These are phyloP conservation scores for Pseudogymnoascus sp. DNA, from an alignment of 2,329 filamentous ascomycete genomes.

Conservation along the genomic window DNA sequence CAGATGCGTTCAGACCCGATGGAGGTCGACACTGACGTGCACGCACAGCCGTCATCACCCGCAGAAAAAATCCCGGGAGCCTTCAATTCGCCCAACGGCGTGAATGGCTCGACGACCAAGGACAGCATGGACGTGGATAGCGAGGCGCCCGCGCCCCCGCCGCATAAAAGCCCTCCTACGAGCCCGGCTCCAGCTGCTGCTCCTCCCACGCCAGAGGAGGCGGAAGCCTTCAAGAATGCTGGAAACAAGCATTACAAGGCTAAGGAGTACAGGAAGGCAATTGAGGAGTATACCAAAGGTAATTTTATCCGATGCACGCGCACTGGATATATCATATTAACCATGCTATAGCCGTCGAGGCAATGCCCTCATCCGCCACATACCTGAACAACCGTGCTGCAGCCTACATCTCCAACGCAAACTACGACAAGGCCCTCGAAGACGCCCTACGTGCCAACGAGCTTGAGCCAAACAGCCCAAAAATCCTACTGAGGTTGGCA, in stretches of 20 bases:
- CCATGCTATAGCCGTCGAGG: slow-evolving; percentile 64
- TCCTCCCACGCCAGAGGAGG: slow-evolving; percentile 51
- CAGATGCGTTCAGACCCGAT: slow-evolving; percentile 48
- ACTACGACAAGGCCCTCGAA: slow-evolving; percentile 71
- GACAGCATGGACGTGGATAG: slow-evolving; percentile 34
- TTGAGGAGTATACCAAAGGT: slow-evolving; percentile 95
- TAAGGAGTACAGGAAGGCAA: slow-evolving; percentile 77
- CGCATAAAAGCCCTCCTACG: slow-evolving; percentile 57
- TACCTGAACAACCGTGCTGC: slow-evolving; percentile 94
- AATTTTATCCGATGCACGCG: slow-evolving; percentile 22
- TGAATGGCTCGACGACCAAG: slow-evolving; percentile 29
- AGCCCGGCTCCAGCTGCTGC: slow-evolving; percentile 44
- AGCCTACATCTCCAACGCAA: slow-evolving; percentile 80
- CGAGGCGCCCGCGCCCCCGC: slow-evolving; percentile 58
- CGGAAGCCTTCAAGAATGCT: slow-evolving; percentile 82
- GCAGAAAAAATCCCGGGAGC: slow-evolving; percentile 34
- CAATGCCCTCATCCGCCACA: slow-evolving; percentile 76
- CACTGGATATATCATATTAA: slow-evolving; percentile 6
- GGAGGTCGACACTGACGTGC: slow-evolving; percentile 64
- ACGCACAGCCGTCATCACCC: slow-evolving; percentile 44
- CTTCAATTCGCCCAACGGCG: slow-evolving; percentile 39
- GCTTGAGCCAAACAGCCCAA: slow-evolving; percentile 76
- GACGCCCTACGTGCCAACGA: slow-evolving; percentile 79
- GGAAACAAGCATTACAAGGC: slow-evolving; percentile 98
- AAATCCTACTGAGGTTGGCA: slow-evolving; percentile 79